A percentile compares a stretch with the other conserved stretches of the same genome.
Evolutionary conservation across 2,329 filamentous ascomycete species (phyloP).

Genomic region (Trichoderma sp.): DNA sequence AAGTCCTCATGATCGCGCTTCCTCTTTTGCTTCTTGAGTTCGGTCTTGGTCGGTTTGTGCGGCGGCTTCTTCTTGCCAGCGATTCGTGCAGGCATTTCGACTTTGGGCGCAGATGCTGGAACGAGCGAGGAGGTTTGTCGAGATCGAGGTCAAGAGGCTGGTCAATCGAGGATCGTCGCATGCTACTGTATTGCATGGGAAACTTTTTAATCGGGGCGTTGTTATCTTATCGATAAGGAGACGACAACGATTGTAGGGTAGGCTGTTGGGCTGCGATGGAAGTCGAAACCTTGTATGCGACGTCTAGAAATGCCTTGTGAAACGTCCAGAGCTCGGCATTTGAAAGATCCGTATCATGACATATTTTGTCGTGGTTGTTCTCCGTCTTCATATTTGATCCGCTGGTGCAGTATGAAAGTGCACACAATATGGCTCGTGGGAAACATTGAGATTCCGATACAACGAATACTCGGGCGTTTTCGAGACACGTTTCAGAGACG

Average conservation of each 20-base stretch:
- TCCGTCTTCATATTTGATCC: too few relatives aligned
- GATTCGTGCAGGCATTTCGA: constrained; percentile 29
- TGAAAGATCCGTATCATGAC: too few relatives aligned
- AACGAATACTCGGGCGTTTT: too few relatives aligned
- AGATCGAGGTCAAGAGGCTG: not conserved
- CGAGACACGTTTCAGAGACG: too few relatives aligned
- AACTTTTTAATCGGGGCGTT: constrained; percentile 19
- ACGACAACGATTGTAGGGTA: not conserved
- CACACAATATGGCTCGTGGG: too few relatives aligned
- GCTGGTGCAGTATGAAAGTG: too few relatives aligned
- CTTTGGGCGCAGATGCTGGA: not conserved
- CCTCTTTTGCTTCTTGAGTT: constrained; percentile 43
- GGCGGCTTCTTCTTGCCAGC: constrained; percentile 35
- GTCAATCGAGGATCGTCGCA: not conserved
- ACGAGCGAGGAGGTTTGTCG: constrained; percentile 5
- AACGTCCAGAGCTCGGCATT: too few relatives aligned
- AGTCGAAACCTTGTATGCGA: too few relatives aligned
- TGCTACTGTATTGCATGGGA: constrained; percentile 1
- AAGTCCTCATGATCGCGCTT: constrained; percentile 45
- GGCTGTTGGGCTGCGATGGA: not conserved
- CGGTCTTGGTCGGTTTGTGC: constrained; percentile 39
- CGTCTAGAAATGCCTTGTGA: too few relatives aligned
- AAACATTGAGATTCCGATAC: too few relatives aligned
- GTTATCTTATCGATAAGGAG: constrained; percentile 21
- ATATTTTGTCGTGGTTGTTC: too few relatives aligned